A percentile compares a stretch with the other conserved stretches of the same genome.
Evolutionary conservation across 1,284 basidiomycete genomes (phyloP).

Genomic region (Sphagnurus paluster): DNA sequence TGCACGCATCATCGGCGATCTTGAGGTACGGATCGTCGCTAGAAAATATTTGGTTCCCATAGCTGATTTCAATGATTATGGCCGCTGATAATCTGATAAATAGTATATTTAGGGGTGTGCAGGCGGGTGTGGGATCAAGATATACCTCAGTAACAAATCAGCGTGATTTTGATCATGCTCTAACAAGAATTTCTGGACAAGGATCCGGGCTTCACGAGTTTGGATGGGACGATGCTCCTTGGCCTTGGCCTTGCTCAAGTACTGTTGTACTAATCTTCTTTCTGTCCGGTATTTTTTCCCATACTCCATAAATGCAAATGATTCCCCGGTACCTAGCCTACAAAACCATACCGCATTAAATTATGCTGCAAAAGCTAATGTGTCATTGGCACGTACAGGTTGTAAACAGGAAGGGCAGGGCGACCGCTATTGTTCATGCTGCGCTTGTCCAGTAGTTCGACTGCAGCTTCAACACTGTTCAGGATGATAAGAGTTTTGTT

Average conservation of each 20-base stretch:
- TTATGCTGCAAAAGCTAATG: neutral
- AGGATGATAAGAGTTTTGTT: conserved; percentile 31
- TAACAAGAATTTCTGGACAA: conserved; percentile 11
- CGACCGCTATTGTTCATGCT: conserved; percentile 29
- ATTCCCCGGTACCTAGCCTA: conserved; percentile 9
- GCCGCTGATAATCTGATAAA: conserved; percentile 19
- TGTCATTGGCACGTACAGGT: conserved; percentile 9
- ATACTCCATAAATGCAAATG: conserved; percentile 16
- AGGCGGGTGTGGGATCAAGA: neutral
- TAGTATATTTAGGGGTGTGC: neutral
- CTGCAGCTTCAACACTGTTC: conserved; percentile 28
- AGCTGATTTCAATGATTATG: conserved; percentile 21
- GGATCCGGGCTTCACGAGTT: conserved; percentile 9
- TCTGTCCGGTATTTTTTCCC: conserved; percentile 16
- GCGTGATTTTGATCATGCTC: conserved; percentile 6
- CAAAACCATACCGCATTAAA: neutral
- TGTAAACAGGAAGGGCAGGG: conserved; percentile 13
- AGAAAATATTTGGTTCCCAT: conserved; percentile 20
- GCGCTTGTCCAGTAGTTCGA: conserved; percentile 33
- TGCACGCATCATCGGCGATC: conserved; percentile 10
- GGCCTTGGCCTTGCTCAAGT: conserved; percentile 13
- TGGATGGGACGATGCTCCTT: conserved; percentile 8
- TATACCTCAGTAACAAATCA: conserved; percentile 14
- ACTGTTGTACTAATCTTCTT: conserved; percentile 17
- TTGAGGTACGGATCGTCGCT: conserved; percentile 21